Evolutionary conservation across 2,329 filamentous ascomycete genomes (phyloP), one percentile per base, ranked within the genome.

Genomic region (Clarireedia homoeocarpa): DNA sequence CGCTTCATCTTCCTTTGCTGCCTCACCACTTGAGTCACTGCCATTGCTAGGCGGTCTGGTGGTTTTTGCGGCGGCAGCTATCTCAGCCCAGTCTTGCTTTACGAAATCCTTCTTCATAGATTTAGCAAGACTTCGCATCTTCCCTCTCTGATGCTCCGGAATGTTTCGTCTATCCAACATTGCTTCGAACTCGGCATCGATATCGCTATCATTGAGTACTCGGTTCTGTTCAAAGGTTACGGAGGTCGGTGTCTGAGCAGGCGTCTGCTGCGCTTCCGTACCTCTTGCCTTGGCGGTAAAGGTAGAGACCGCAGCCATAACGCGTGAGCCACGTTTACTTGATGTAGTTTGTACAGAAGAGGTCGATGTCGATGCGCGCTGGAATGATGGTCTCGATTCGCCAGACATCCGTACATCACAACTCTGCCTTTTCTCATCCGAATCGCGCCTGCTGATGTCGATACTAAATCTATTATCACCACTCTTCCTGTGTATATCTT

Each of bases 101-200:
- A 97, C 91, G 66, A 99, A 95, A 68, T 97, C 91, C 69, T 91
- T 89, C 73, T 99, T 99, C 75, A 97, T 91, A 38, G 88, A 87
- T 62, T 89, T 81, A 60, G 89, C 90, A 58, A 99, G 76, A 56
- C 85, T 91, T 47, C 92, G 83, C 91, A 99, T 96, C 74, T 95
- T 95, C 71, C 92, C 90, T 55, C 92, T 81, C 77, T 96, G 91
- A 61, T 96, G 88, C 67, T 95, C 89, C 3, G 92, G 91, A 54
- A 97, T 95, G 66, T 97, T 96, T 61, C 92, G 82, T 17, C 91
- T 84, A 69, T 96, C 90, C 71, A 95, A 70, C 71, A 83, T 78
- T 3, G 79, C 81, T 64, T 85, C 81, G 48, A 83, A 76, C 60
- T 83, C 79, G 56, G 71, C 73, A 59, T 81, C 75, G 42, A 84